A percentile compares a stretch with the other conserved stretches of the same genome.
Conservation (phyloP, 495 filamentous ascomycete species). For the Melanomma pulvis-pyrius region DNA sequence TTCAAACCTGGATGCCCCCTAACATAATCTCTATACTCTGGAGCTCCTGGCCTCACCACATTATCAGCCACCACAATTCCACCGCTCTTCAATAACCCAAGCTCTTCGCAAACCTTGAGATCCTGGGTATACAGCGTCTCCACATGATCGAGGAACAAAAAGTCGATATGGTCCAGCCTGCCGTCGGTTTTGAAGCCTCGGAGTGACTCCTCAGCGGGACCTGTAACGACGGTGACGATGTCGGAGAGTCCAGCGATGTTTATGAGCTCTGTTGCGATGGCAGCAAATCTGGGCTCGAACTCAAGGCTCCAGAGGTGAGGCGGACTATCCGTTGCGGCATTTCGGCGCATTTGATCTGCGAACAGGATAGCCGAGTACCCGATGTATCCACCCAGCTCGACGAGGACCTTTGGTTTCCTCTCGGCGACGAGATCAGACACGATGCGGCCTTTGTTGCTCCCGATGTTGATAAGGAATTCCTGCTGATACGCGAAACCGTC, state of each 20-base stretch:
- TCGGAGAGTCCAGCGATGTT: neutral
- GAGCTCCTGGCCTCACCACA: neutral
- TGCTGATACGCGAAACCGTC: neutral
- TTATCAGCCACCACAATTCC: neutral
- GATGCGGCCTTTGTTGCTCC: neutral
- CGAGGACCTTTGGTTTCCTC: neutral
- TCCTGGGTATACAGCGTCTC: neutral
- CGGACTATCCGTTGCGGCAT: neutral
- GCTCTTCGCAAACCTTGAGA: neutral
- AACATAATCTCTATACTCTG: neutral
- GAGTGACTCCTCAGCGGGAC: neutral
- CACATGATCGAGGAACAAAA: neutral
- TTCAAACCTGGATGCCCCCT: neutral
- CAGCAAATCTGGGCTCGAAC: neutral
- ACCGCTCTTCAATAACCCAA: neutral
- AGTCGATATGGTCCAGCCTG: neutral
- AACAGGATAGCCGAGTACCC: neutral
- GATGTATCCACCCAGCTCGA: neutral
- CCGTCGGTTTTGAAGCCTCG: neutral
- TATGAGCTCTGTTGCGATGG: neutral
- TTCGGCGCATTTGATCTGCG: neutral
- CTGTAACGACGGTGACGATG: neutral
- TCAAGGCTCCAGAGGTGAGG: neutral
- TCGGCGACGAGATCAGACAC: neutral
- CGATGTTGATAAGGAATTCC: neutral